Evolutionary conservation across 2,329 filamentous ascomycete species (phyloP).

Genomic region (Nigrospora oryzae): DNA sequence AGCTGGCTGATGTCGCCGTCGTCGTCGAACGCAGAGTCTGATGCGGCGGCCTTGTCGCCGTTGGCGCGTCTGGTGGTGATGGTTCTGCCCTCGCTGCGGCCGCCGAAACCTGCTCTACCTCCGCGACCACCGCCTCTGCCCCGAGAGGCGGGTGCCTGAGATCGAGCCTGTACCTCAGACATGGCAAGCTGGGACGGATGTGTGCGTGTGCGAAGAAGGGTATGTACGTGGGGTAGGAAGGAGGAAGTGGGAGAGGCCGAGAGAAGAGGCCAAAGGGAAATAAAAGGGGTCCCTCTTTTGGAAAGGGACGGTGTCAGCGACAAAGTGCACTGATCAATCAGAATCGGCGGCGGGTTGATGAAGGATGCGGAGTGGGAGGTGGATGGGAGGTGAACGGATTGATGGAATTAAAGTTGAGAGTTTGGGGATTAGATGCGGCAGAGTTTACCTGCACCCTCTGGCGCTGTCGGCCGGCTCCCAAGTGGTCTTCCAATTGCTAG

Average conservation of each 20-base stretch:
- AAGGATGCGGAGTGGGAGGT: not conserved
- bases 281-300: not conserved
- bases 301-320: constrained; percentile 1
- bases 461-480: too few species aligned
- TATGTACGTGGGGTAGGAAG: constrained; percentile 7
- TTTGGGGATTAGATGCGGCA: not conserved
- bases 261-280: not conserved
- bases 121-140: constrained; percentile 87
- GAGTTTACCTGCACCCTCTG: not conserved
- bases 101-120: constrained; percentile 67
- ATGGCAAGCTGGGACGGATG: constrained; percentile 49
- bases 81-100: constrained; percentile 59
- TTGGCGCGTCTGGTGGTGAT: constrained; percentile 50
- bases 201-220: constrained; percentile 19
- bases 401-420: constrained; percentile 2
- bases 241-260: not conserved
- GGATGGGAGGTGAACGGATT: not conserved
- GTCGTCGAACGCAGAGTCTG: constrained; percentile 58
- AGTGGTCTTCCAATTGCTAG: not conserved
- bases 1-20: constrained; percentile 86
- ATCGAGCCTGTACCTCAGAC: constrained; percentile 89
- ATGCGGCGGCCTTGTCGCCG: constrained; percentile 56
- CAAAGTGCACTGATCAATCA: constrained; percentile 1
- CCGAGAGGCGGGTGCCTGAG: constrained; percentile 60
- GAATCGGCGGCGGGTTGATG: constrained; percentile 1